Conservation (phyloP, 2,329 filamentous ascomycete genomes). For the Diplodia sapinea region DNA sequence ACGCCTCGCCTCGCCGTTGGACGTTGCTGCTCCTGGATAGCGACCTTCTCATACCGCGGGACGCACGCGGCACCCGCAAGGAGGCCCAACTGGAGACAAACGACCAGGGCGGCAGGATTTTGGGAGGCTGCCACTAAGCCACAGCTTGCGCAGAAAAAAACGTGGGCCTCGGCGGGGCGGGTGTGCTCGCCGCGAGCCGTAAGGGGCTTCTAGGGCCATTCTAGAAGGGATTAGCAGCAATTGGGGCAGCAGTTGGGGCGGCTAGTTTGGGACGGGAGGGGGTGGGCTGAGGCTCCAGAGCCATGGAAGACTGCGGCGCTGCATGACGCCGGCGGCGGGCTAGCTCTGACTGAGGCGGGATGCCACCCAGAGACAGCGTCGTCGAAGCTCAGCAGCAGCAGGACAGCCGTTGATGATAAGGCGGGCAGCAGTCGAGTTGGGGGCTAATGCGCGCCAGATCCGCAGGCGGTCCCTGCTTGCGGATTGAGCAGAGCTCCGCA, state of each 20-base stretch:
- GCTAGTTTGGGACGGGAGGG: not conserved
- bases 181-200: not conserved
- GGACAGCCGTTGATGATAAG: constrained; percentile 6
- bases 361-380: not conserved
- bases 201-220: constrained; percentile 18
- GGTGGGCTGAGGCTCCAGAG: constrained; percentile 1
- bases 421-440: constrained; percentile 7
- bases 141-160: constrained; percentile 13
- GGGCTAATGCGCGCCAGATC: not conserved
- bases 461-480: constrained; percentile 2
- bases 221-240: constrained; percentile 15
- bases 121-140: not conserved
- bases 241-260: not conserved
- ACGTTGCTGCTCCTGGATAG: not conserved
- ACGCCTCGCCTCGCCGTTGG: not conserved
- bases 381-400: not conserved
- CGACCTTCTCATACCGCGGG: constrained; percentile 3
- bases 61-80: not conserved
- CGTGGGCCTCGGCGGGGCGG: constrained; percentile 3
- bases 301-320: not conserved
- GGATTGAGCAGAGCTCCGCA: not conserved
- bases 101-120: not conserved
- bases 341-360: not conserved
- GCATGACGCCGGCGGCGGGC: constrained; percentile 22
- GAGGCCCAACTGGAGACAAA: not conserved